Percentiles rank a stretch among this genome's conserved stretches.
Evolutionary conservation across 495 filamentous ascomycete genomes (phyloP).

Genomic region (Daldinia childiae): DNA sequence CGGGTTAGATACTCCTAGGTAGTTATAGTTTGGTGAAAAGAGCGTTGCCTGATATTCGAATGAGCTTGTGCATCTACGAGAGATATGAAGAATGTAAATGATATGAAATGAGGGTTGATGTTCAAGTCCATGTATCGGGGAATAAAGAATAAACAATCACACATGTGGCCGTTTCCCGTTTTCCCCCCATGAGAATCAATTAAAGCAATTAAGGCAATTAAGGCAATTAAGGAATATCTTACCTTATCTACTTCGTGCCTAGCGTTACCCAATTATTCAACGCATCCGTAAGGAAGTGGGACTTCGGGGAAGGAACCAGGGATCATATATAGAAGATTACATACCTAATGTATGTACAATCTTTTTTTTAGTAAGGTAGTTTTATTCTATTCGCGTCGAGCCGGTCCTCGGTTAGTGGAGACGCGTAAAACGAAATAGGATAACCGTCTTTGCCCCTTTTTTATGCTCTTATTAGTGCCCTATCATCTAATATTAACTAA

Average conservation of each 20-base stretch:
- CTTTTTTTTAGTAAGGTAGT: background rate
- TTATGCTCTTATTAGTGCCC: background rate
- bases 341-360: background rate
- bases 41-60: conserved; percentile 6
- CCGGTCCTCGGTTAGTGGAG: conserved; percentile 35
- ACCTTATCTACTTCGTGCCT: conserved; percentile 29
- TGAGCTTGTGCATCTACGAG: conserved; percentile 9
- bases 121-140: conserved; percentile 32
- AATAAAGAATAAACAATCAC: conserved; percentile 38
- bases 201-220: background rate
- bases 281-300: conserved; percentile 29
- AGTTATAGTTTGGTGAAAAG: conserved; percentile 28
- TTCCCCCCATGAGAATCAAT: conserved; percentile 18
- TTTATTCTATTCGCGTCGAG: conserved; percentile 31
- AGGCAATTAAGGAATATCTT: conserved; percentile 11
- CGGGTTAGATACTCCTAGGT: conserved; percentile 4
- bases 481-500: background rate
- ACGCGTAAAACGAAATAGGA: conserved; percentile 31
- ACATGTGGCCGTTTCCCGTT: conserved; percentile 26
- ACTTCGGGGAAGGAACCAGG: conserved; percentile 34
- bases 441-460: conserved; percentile 18
- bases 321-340: conserved; percentile 19
- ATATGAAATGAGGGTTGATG: conserved; percentile 25
- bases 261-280: conserved; percentile 16
- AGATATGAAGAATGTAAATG: conserved; percentile 26